Evolutionary conservation across 805 yeast species (phyloP), one percentile per base, ranked within the genome.

Genomic region (Candida krabiensis): DNA sequence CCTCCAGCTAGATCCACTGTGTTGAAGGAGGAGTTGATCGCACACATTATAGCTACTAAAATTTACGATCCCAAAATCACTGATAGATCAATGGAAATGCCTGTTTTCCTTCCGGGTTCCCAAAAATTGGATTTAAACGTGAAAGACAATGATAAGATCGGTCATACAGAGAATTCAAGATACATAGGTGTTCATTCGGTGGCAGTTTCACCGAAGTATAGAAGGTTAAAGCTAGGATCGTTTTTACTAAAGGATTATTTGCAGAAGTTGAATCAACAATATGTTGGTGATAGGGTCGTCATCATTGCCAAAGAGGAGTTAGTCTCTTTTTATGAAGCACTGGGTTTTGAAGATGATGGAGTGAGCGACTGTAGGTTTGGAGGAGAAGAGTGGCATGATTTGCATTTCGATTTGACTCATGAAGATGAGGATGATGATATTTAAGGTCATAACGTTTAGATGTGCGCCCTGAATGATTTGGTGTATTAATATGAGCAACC

Each of bases 261-360:
- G 45, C 97, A 93, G 62, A 86, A 91, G 56, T 68, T 91, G 61
- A 78, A 87, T 33, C 88, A 88, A 59, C 95, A 89, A 59, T 87
- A 81, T 50, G 80, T 88, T 44, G 96, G 93, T 30, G 86, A 80
- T 51, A 75, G 79, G 53, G 80, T 91, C 35, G 76, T 80, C 5
- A 69, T 91, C 22, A 73, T 91, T 43, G 86, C 89, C 21, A 88
- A 86, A 54, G 74, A 78, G 33, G 67, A 72, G 17, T 70, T 88
- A 53, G 65, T 81, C 14, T 81, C 84, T 15, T 90, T 90, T 61
- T 91, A 91, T 66, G 81, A 79, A 53, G 77, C 82, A 50, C 72
- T 88, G 25, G 97, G 96, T 0, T 93, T 91, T 63, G 66, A 69
- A 43, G 79, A 82, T 50, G 67, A 69, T 33, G 97, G 95, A 27